phyloP scores from a whole-genome alignment of 805 yeast genomes.

The Pichia manshurica region DNA sequence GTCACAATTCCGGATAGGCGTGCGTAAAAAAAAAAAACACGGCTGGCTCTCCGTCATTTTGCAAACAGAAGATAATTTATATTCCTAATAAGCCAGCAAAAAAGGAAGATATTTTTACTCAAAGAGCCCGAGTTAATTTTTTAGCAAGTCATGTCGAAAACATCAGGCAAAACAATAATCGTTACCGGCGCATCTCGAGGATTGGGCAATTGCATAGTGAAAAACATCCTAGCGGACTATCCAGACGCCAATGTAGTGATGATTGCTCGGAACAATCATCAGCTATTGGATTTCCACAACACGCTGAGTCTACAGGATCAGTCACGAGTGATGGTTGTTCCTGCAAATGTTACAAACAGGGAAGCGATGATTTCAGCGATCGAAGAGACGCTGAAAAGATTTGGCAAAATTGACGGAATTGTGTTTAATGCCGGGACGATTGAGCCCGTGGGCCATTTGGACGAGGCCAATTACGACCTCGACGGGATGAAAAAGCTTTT shows the following conservation, averaged over 20 bases:
- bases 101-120: too few species aligned
- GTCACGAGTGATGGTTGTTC: slow-evolving; percentile 44
- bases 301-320: slow-evolving; percentile 42
- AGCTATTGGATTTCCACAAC: slow-evolving; percentile 29
- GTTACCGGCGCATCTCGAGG: slow-evolving; percentile 72
- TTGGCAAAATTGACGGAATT: slow-evolving; percentile 56
- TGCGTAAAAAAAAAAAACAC: too few species aligned
- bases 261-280: slow-evolving; percentile 59
- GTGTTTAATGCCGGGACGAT: slow-evolving; percentile 80
- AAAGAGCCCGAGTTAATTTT: too few species aligned
- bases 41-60: too few species aligned
- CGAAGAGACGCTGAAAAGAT: slow-evolving; percentile 38
- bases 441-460: slow-evolving; percentile 63
- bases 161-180: slow-evolving; percentile 30
- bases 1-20: too few species aligned
- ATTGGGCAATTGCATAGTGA: slow-evolving; percentile 74
- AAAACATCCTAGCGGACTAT: slow-evolving; percentile 36
- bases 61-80: too few species aligned
- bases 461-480: slow-evolving; percentile 41
- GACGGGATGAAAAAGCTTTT: slow-evolving; percentile 57
- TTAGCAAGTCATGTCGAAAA: too few species aligned
- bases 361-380: slow-evolving; percentile 36
- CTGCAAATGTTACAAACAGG: slow-evolving; percentile 56
- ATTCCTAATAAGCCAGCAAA: too few species aligned
- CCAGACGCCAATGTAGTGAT: slow-evolving; percentile 47